Percentiles rank a stretch among this genome's conserved stretches.
Conservation (phyloP, 495 filamentous ascomycete species). For the Talaromyces stipitatus region DNA sequence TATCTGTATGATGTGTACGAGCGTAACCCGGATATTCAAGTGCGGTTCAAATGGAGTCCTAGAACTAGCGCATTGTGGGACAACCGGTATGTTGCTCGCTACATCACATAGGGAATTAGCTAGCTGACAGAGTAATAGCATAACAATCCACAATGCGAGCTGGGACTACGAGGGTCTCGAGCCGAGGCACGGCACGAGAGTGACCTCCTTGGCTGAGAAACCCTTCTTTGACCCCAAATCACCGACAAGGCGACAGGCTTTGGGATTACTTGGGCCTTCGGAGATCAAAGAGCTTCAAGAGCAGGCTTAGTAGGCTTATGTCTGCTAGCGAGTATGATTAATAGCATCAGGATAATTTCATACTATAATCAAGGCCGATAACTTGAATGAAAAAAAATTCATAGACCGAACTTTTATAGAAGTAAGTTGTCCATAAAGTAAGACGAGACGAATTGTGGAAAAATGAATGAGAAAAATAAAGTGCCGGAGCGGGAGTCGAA, state of each 20-base stretch:
- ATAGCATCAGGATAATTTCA: no score
- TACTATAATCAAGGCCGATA: no score
- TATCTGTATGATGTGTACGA: slow-evolving; percentile 61
- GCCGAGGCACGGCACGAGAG: slow-evolving; percentile 55
- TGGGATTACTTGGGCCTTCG: slow-evolving; percentile 37
- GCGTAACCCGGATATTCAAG: slow-evolving; percentile 59
- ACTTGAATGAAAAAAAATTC: no score
- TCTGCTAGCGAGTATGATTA: no score
- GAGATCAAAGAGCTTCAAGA: slow-evolving; percentile 18
- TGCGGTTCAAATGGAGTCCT: slow-evolving; percentile 58
- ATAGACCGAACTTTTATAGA: no score
- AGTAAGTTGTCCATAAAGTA: no score
- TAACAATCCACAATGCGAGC: slow-evolving; percentile 60
- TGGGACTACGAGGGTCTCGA: slow-evolving; percentile 60
- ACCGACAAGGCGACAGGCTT: slow-evolving; percentile 48
- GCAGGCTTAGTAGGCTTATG: neutral
- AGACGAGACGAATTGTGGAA: no score
- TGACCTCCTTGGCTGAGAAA: slow-evolving; percentile 60
- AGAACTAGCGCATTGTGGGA: slow-evolving; percentile 57
- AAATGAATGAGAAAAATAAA: neutral
- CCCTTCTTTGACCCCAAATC: slow-evolving; percentile 55
- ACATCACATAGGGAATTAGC: neutral
- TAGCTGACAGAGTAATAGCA: slow-evolving; percentile 26
- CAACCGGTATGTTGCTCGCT: slow-evolving; percentile 41
- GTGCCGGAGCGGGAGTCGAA: neutral